Conservation (phyloP, 306 rosid species). For the Oemleria cerasiformis region DNA sequence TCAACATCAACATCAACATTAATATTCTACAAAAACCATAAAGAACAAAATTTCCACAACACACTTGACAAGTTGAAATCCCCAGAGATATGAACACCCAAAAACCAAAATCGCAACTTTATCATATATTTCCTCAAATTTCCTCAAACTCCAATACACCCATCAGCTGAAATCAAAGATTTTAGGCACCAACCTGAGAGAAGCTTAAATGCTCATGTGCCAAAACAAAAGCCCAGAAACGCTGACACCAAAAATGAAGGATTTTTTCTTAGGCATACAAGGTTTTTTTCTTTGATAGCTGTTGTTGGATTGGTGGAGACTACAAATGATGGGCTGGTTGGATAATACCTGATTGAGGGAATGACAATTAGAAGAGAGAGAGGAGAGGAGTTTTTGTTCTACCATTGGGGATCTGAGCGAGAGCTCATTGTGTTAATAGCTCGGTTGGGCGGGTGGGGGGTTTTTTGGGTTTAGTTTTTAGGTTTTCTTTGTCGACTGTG, state of each 20-base stretch:
- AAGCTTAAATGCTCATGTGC: conserved; percentile 2
- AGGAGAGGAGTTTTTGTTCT: neutral
- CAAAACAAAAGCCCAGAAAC: conserved; percentile 16
- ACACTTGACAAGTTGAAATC: neutral
- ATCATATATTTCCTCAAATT: neutral
- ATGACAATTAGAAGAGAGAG: neutral
- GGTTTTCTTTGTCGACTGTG: conserved; percentile 9
- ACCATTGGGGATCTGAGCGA: conserved; percentile 3
- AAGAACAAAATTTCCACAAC: conserved; percentile 11
- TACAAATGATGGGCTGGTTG: neutral
- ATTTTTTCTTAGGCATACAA: neutral
- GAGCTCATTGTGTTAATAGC: neutral
- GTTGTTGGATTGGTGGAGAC: neutral
- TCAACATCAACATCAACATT: conserved; percentile 26
- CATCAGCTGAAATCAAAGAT: conserved; percentile 11
- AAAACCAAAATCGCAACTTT: neutral
- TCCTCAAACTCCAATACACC: conserved; percentile 4
- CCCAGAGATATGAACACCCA: conserved; percentile 4
- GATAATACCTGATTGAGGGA: neutral
- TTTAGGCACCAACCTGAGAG: neutral
- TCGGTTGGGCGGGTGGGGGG: conserved; percentile 8
- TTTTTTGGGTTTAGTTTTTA: conserved; percentile 13
- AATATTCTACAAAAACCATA: conserved; percentile 20
- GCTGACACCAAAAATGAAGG: conserved; percentile 3
- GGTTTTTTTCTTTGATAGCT: no score